These are phyloP conservation scores for Cerrena zonata DNA, from an alignment of 1,284 basidiomycete species.

Conservation along the genomic window DNA sequence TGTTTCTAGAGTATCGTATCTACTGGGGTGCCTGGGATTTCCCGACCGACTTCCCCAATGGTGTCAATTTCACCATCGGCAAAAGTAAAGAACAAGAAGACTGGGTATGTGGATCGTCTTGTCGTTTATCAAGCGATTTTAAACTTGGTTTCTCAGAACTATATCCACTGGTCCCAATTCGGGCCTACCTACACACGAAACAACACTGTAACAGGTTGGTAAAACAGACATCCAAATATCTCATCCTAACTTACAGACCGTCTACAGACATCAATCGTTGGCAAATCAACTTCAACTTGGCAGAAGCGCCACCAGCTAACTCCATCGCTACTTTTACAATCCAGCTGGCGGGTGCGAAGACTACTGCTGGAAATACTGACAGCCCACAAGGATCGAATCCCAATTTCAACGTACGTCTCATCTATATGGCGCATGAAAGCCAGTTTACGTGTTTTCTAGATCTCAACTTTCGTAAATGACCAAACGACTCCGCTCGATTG, in stretches of 20 bases:
- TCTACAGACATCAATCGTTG: slow-evolving; percentile 20
- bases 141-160: slow-evolving; percentile 16
- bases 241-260: background rate
- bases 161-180: slow-evolving; percentile 24
- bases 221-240: background rate
- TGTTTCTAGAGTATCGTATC: slow-evolving; percentile 21
- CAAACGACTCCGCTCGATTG: slow-evolving; percentile 10
- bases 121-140: background rate
- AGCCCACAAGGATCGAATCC: slow-evolving; percentile 18
- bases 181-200: slow-evolving; percentile 16
- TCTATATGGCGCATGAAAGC: background rate
- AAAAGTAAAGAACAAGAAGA: slow-evolving; percentile 19
- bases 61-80: slow-evolving; percentile 27
- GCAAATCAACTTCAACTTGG: slow-evolving; percentile 25
- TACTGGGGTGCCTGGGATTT: slow-evolving; percentile 29
- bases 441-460: slow-evolving; percentile 2
- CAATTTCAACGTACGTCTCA: slow-evolving; percentile 11
- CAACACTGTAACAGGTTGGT: slow-evolving; percentile 15
- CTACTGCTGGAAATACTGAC: slow-evolving; percentile 28
- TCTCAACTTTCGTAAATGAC: slow-evolving; percentile 15
- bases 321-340: slow-evolving; percentile 23
- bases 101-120: slow-evolving; percentile 10
- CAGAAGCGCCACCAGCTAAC: slow-evolving; percentile 4
- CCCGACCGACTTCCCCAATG: slow-evolving; percentile 24
- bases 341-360: slow-evolving; percentile 24